These are phyloP conservation scores for Teratosphaeria zuluensis DNA, from an alignment of 2,329 filamentous ascomycete genomes.

Conservation along the genomic window DNA sequence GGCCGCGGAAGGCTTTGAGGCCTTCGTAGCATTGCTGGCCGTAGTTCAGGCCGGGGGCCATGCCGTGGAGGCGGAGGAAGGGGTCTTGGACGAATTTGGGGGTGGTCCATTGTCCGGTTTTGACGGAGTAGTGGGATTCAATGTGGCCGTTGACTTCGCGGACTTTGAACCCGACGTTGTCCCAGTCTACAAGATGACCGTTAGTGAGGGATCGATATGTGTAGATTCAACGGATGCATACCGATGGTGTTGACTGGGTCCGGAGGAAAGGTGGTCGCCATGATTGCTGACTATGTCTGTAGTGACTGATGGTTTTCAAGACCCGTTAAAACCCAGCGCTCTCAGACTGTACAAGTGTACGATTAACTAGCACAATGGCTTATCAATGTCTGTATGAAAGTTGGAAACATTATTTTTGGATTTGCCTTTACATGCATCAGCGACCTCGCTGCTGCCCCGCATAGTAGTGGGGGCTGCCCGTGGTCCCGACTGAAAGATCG, in stretches of 20 bases:
- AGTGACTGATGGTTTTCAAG: not conserved
- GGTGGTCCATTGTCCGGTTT: constrained; percentile 61
- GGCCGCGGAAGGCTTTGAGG: constrained; percentile 87
- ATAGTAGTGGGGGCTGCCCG: not conserved
- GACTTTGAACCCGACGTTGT: constrained; percentile 83
- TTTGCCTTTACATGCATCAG: no score
- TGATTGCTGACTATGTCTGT: constrained; percentile 6
- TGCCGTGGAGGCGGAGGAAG: constrained; percentile 81
- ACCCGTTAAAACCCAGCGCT: no score
- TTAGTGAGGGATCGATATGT: not conserved
- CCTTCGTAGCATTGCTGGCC: constrained; percentile 97
- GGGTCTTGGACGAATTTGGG: constrained; percentile 75
- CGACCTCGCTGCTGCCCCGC: no score
- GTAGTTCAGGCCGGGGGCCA: constrained; percentile 93
- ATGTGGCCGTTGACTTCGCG: constrained; percentile 94
- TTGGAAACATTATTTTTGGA: not conserved
- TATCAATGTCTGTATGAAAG: not conserved
- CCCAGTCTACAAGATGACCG: constrained; percentile 58
- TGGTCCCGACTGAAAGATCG: not conserved
- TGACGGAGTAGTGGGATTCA: constrained; percentile 70
- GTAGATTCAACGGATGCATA: constrained; percentile 17
- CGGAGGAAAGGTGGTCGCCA: constrained; percentile 54
- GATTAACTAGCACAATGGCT: no score
- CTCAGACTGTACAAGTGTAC: no score
- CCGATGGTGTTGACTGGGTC: constrained; percentile 67